Conservation (phyloP, 2,329 filamentous ascomycete genomes). For the Diaporthe citri region DNA sequence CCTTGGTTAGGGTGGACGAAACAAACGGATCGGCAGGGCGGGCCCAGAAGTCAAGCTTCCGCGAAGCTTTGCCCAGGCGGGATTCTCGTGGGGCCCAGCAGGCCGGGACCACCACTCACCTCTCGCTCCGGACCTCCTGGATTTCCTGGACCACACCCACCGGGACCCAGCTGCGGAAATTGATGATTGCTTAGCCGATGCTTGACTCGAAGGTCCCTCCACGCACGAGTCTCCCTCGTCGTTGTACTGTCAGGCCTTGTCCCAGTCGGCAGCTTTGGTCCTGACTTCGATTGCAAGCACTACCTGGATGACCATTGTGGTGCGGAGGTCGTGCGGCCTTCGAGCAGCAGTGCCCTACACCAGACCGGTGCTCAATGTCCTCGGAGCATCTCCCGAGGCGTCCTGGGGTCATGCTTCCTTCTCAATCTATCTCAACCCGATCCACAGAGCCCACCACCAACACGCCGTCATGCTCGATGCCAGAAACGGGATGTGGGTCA, state of each 20-base stretch:
- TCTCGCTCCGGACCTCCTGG: not conserved
- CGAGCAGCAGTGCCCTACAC: not conserved
- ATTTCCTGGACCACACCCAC: not conserved
- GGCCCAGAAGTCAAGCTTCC: constrained; percentile 20
- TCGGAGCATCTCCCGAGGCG: constrained; percentile 1
- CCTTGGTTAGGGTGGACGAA: not conserved
- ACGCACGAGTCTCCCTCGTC: not conserved
- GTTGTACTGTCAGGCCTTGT: not conserved
- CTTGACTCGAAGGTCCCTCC: not conserved
- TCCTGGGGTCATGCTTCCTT: constrained; percentile 10
- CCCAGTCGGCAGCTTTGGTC: not conserved
- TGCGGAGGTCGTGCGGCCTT: not conserved
- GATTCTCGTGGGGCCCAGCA: constrained; percentile 12
- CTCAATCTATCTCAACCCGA: constrained; percentile 24
- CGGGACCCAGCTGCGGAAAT: constrained; percentile 18
- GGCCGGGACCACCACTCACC: constrained; percentile 7
- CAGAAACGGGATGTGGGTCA: constrained; percentile 20
- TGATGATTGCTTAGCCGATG: constrained; percentile 10
- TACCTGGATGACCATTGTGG: not conserved
- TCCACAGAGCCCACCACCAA: not conserved
- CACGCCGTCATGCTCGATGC: constrained; percentile 4
- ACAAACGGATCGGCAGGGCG: constrained; percentile 12
- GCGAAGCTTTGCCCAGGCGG: constrained; percentile 27
- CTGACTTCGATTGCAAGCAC: too few relatives aligned
- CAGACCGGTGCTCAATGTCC: not conserved